Evolutionary conservation across 352 stramenopile genomes (phyloP).

Genomic region (Globisporangium canariense): DNA sequence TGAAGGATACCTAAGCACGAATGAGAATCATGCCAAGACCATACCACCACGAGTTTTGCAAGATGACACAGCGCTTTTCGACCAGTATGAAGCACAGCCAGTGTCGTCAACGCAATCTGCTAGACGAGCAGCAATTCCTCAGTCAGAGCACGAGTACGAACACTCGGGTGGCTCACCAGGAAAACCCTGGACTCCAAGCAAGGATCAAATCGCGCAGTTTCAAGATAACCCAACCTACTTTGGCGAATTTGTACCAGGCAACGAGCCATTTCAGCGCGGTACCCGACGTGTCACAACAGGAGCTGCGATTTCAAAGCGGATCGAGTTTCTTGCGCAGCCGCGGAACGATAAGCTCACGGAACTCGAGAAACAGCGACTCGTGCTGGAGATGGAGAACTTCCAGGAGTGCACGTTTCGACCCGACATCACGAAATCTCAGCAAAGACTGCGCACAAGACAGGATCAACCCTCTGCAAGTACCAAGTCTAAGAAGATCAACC

Average conservation of each 20-base stretch:
- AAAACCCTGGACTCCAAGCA: background rate
- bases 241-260: background rate
- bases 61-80: background rate
- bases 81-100: background rate
- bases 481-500: background rate
- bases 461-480: background rate
- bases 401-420: constrained; percentile 72
- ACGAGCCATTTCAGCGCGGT: background rate
- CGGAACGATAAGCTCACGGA: constrained; percentile 54
- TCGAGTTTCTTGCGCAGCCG: constrained; percentile 49
- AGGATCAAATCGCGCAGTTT: background rate
- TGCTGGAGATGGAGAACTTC: constrained; percentile 53
- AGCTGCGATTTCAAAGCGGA: constrained; percentile 21
- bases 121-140: constrained; percentile 1
- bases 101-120: background rate
- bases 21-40: background rate
- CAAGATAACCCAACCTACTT: background rate
- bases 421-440: constrained; percentile 29
- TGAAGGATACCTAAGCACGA: background rate
- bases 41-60: background rate
- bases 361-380: constrained; percentile 57
- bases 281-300: background rate
- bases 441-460: background rate
- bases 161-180: background rate
- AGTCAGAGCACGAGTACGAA: background rate